These are phyloP conservation scores for Phytophthora podocarpi DNA, from an alignment of 352 stramenopile genomes.

Conservation along the genomic window DNA sequence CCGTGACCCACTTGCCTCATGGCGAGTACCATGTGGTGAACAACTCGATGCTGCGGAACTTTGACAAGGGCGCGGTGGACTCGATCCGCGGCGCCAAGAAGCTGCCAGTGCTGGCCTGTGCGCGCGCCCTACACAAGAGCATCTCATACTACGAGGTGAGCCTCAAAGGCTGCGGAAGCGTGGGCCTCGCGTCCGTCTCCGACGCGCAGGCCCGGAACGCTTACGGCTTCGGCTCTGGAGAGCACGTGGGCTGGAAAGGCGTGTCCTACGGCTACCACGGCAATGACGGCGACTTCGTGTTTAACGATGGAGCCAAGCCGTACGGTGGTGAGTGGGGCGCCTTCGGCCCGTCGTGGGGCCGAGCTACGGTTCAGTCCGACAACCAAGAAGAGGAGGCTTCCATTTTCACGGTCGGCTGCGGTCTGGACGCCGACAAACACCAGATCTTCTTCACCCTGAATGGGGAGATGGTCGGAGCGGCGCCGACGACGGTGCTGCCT, in stretches of 20 bases:
- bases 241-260: slow-evolving; percentile 84
- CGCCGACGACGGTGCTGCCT: slow-evolving; percentile 46
- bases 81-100: slow-evolving; percentile 63
- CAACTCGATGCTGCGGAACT: slow-evolving; percentile 86
- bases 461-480: slow-evolving; percentile 61
- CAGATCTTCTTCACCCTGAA: slow-evolving; percentile 86
- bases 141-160: slow-evolving; percentile 84
- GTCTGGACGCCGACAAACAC: slow-evolving; percentile 56
- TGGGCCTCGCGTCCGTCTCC: slow-evolving; percentile 75
- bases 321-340: slow-evolving; percentile 78
- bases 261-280: slow-evolving; percentile 86
- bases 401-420: slow-evolving; percentile 73
- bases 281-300: slow-evolving; percentile 88
- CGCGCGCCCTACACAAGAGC: slow-evolving; percentile 49
- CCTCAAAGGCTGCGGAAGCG: slow-evolving; percentile 75
- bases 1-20: slow-evolving; percentile 41
- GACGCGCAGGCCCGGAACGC: slow-evolving; percentile 53
- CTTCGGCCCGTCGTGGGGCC: slow-evolving; percentile 75
- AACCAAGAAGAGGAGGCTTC: slow-evolving; percentile 31
- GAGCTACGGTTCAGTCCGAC: slow-evolving; percentile 16
- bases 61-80: slow-evolving; percentile 70
- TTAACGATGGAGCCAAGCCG: slow-evolving; percentile 67
- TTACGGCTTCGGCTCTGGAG: slow-evolving; percentile 83
- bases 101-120: slow-evolving; percentile 63
- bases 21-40: slow-evolving; percentile 65